These are phyloP conservation scores for Alternaria infectoria DNA, from an alignment of 2,329 filamentous ascomycete species.

Conservation along the genomic window DNA sequence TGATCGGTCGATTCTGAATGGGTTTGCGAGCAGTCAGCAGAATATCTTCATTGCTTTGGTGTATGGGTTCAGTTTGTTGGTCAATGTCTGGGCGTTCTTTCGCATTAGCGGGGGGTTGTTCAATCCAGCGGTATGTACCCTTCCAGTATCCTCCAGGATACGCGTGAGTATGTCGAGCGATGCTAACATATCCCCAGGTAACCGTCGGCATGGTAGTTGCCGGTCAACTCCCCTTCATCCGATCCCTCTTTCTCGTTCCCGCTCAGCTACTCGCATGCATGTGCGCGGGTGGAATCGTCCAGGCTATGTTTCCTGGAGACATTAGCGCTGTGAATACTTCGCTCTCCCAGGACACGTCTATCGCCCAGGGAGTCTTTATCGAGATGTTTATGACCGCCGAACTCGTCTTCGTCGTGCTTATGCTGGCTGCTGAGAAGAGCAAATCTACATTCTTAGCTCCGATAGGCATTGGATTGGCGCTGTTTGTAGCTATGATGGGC, in stretches of 20 bases:
- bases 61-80: slow-evolving; percentile 39
- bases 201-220: slow-evolving; percentile 34
- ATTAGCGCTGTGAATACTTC: slow-evolving; percentile 29
- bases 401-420: slow-evolving; percentile 32
- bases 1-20: slow-evolving; percentile 20
- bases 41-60: slow-evolving; percentile 37
- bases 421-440: slow-evolving; percentile 41
- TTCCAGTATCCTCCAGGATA: background rate
- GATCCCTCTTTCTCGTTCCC: slow-evolving; percentile 27
- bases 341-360: slow-evolving; percentile 19
- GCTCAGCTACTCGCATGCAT: slow-evolving; percentile 33
- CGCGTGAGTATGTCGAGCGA: background rate
- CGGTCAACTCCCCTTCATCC: slow-evolving; percentile 20
- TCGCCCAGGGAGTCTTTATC: slow-evolving; percentile 28
- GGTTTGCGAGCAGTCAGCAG: slow-evolving; percentile 23
- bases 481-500: slow-evolving; percentile 39
- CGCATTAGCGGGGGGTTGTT: slow-evolving; percentile 34
- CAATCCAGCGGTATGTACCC: slow-evolving; percentile 23
- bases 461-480: slow-evolving; percentile 25
- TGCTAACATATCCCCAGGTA: slow-evolving; percentile 14
- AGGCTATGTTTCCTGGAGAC: slow-evolving; percentile 31
- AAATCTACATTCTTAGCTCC: slow-evolving; percentile 34
- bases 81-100: slow-evolving; percentile 43
- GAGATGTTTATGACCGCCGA: slow-evolving; percentile 33
- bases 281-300: slow-evolving; percentile 30